Base-by-base conservation (phyloP, 768 basidiomycete genomes). In the Suillus sp. region DNA sequence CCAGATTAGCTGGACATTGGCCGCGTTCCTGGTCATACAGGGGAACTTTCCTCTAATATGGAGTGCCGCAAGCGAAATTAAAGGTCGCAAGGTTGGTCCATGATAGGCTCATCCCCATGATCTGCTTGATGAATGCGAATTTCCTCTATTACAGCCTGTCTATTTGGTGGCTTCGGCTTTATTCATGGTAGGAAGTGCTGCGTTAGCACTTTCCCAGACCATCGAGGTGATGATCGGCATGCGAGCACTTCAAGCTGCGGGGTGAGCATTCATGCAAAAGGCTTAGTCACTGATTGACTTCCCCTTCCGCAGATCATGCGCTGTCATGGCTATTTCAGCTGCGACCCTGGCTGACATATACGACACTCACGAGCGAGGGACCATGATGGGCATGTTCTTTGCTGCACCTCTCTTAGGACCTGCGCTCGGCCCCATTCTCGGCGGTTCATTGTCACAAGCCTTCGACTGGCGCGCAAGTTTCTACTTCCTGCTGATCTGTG, bases 391-490 rank as follows among this genome's bases (percentile, higher is more conserved):
- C 0, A 78, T 92, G 6, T 94, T 88, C 74, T 93, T 90, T 67
- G 86, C 86, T 13, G 87, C 92, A 20, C 91, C 92, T 0, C 82
- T 93, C n/a, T 82, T 95, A 27, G 92, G 92, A 2, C 86, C 87
- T 10, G 81, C 83, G n/a, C 67, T 91, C 3, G 91, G 90, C 0
- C 89, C 91, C 6, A 81, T 93, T 22, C 66, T 92, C 48, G 92
- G 92, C 3, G 91, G 92, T 0, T 81, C 76, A 3, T 75, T 93
- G 4, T 87, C 91, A 0, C 79, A 86, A 60, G 83, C 78, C 0
- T 88, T 88, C 72, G 81, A 79, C 59, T 96, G 95, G 95, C 83
- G 91, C 40, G 85, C 88, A 7, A 85, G 86, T 1, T 93, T 96
- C 73, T 96, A 92, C 84, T 93, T 95, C 73, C 81, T 95, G 30